Percentiles rank a stretch among this genome's conserved stretches.
Conservation (phyloP, 768 basidiomycete genomes). For the Suillus subaureus region DNA sequence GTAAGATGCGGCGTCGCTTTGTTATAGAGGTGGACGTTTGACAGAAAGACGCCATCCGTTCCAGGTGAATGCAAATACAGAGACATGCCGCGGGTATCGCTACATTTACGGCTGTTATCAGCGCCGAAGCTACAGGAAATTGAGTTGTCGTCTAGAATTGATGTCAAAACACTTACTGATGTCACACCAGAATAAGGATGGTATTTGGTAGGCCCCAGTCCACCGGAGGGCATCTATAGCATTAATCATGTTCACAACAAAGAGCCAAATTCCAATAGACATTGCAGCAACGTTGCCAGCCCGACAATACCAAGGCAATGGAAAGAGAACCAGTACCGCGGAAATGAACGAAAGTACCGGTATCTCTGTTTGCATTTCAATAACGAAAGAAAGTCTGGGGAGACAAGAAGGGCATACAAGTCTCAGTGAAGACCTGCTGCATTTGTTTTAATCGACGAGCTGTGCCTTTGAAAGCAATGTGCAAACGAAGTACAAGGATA, state of each 20-base stretch:
- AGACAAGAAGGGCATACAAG: neutral
- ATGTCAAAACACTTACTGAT: constrained; percentile 49
- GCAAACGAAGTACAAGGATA: constrained; percentile 21
- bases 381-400: constrained; percentile 8
- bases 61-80: constrained; percentile 57
- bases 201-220: constrained; percentile 45
- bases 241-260: constrained; percentile 48
- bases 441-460: constrained; percentile 4
- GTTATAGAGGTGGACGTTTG: constrained; percentile 33
- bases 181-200: constrained; percentile 72
- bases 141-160: neutral
- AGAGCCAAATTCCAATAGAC: constrained; percentile 55
- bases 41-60: constrained; percentile 51
- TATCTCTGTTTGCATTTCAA: constrained; percentile 33
- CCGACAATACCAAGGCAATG: constrained; percentile 41
- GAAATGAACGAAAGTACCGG: constrained; percentile 48
- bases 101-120: constrained; percentile 52
- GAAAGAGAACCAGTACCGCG: constrained; percentile 42
- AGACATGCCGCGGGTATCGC: constrained; percentile 63
- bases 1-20: constrained; percentile 42
- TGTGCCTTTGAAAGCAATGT: neutral
- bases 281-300: constrained; percentile 48
- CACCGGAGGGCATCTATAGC: constrained; percentile 65
- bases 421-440: neutral
- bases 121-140: constrained; percentile 48